Base-by-base conservation (phyloP, 129 eudicot genomes). In the Solidago caesia region DNA sequence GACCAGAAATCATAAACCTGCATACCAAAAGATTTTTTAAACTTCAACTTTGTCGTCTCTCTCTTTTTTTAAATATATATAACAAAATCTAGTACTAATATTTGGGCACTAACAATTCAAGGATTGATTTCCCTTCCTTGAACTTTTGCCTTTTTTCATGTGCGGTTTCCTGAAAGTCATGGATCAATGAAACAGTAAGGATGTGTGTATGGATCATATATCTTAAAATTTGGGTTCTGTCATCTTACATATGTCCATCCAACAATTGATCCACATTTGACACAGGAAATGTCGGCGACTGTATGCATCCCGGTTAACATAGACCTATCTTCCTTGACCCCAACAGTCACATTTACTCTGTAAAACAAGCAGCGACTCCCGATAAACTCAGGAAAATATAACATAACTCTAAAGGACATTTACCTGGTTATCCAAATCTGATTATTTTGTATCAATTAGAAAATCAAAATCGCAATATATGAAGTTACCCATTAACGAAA, bases 91-190 rank as follows among this genome's bases (percentile, higher is more conserved):
- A 33, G 39, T 33, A 61, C 21, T n/a, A 68, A n/a, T 41, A 16
- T 2, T 5, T 13, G 27, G 64, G 55, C 52, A 42, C 85, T 62
- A 58, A 91, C 92, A 91, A 81, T 62, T 92, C 97, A 4, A 92
- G 91, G 44, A 92, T 90, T 1, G 96, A 92, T 84, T 92, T 92
- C 55, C 97, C 97, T 82, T 91, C 97, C 80, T 86, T 91, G 91
- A 88, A 91, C 81, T 86, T 88, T 72, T 91, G 96, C 74, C 75
- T 77, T 85, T 81, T 84, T 44, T 86, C 92, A 58, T 79, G 87
- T 39, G 92, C 96, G 66, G 71, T 82, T 76, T 91, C 92, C 92
- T 88, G 90, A 77, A 82, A 69, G 11, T 69, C 46, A 14, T 48
- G 4, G 13, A 66, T 44, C 71, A 16, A 33, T 33, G 74, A 13